These are phyloP conservation scores for Lonicera japonica DNA, from an alignment of 129 eudicot genomes.

Conservation along the genomic window DNA sequence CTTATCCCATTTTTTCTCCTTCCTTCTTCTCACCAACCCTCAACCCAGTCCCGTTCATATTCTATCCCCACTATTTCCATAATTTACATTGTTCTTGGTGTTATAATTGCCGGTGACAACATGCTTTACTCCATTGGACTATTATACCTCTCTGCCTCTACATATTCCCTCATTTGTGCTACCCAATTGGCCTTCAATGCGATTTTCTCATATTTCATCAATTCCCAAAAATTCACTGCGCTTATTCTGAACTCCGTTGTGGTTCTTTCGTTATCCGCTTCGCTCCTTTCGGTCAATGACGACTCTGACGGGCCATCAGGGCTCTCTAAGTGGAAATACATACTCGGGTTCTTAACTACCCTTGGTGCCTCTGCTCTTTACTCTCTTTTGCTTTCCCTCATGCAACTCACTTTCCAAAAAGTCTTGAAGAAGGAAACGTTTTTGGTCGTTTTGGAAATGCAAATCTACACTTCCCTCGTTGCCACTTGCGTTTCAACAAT, in stretches of 20 bases:
- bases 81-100: conserved; percentile 51
- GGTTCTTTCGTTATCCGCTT: conserved; percentile 68
- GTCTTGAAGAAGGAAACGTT: conserved; percentile 68
- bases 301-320: conserved; percentile 62
- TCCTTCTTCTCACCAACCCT: conserved; percentile 30
- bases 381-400: conserved; percentile 63
- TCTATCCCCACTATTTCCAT: conserved; percentile 13
- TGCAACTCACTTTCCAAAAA: conserved; percentile 71
- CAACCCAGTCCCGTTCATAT: conserved; percentile 22
- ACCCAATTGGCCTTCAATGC: conserved; percentile 88
- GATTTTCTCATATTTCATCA: conserved; percentile 63
- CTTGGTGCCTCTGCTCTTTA: conserved; percentile 74
- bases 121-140: conserved; percentile 80
- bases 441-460: conserved; percentile 71
- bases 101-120: conserved; percentile 69
- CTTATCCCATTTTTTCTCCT: conserved; percentile 55
- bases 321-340: conserved; percentile 41
- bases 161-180: conserved; percentile 86
- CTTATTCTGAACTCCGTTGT: conserved; percentile 72
- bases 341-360: conserved; percentile 52
- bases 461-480: conserved; percentile 56
- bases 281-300: conserved; percentile 66
- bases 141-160: conserved; percentile 79
- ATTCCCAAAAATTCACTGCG: conserved; percentile 73
- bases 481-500: conserved; percentile 61